Percentiles rank a stretch among this genome's conserved stretches.
These are phyloP conservation scores for Thelonectria blattea DNA, from an alignment of 2,329 filamentous ascomycete species.

Conservation along the genomic window DNA sequence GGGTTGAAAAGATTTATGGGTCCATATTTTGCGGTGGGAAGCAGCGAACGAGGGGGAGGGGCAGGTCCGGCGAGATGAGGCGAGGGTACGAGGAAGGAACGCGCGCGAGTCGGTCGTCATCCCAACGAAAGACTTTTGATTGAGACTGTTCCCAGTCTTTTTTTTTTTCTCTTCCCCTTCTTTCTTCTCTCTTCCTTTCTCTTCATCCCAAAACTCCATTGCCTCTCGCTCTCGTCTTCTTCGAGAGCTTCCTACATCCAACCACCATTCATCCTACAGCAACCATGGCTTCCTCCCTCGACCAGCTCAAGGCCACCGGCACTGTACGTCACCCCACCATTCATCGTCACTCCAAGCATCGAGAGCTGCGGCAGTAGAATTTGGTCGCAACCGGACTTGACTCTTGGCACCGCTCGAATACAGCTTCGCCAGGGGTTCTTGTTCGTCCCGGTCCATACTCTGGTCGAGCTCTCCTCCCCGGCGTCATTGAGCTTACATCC, in stretches of 20 bases:
- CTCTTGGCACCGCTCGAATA: neutral
- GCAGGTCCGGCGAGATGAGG: conserved; percentile 20
- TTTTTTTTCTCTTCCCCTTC: conserved; percentile 29
- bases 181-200: conserved; percentile 14
- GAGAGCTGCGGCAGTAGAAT: conserved; percentile 23
- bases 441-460: neutral
- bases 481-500: neutral
- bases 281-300: conserved; percentile 85
- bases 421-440: neutral
- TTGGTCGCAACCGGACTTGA: conserved; percentile 8
- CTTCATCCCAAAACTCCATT: conserved; percentile 22
- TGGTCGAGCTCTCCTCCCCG: neutral
- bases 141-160: conserved; percentile 33
- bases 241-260: conserved; percentile 18
- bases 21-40: conserved; percentile 15
- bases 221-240: conserved; percentile 15
- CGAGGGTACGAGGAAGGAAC: conserved; percentile 12
- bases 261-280: conserved; percentile 21
- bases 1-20: conserved; percentile 15
- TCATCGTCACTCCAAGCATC: conserved; percentile 42
- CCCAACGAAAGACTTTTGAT: conserved; percentile 28
- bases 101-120: conserved; percentile 27
- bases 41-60: conserved; percentile 30
- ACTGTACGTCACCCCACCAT: conserved; percentile 71
- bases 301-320: conserved; percentile 96